Percentiles rank a stretch among this genome's conserved stretches.
phyloP scores from a whole-genome alignment of 23 red algal species.

The Gracilaria caudata region DNA sequence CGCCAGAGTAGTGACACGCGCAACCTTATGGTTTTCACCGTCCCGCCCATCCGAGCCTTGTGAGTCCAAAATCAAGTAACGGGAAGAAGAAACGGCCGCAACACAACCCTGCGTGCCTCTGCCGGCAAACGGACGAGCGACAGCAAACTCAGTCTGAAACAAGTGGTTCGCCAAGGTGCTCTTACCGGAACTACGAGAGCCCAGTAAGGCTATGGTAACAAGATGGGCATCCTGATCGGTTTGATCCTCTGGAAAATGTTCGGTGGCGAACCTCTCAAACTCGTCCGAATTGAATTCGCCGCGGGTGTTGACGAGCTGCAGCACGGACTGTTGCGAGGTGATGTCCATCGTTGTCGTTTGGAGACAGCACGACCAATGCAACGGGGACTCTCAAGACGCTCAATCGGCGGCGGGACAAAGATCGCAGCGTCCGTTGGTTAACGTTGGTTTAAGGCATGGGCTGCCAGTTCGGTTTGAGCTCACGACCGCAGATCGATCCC shows the following conservation, averaged over 20 bases:
- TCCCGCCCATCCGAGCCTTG: constrained; percentile 76
- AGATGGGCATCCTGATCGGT: constrained; percentile 54
- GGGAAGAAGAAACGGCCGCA: constrained; percentile 20
- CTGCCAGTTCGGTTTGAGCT: not conserved
- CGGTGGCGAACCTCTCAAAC: constrained; percentile 58
- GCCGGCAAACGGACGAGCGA: constrained; percentile 61
- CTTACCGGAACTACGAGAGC: constrained; percentile 60
- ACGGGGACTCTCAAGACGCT: too few relatives aligned
- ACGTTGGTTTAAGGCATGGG: too few relatives aligned
- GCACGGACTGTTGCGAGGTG: not conserved
- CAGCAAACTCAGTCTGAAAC: constrained; percentile 50
- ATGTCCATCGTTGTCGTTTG: not conserved
- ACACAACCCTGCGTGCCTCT: constrained; percentile 54
- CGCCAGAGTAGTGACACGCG: constrained; percentile 79
- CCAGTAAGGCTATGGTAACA: constrained; percentile 61
- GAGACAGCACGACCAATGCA: too few relatives aligned
- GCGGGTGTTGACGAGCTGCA: constrained; percentile 55
- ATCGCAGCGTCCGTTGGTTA: not conserved
- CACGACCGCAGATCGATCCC: not conserved
- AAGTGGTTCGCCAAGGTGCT: constrained; percentile 66
- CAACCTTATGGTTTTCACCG: constrained; percentile 59
- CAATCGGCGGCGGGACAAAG: too few relatives aligned
- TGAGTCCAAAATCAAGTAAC: constrained; percentile 47
- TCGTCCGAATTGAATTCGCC: constrained; percentile 42
- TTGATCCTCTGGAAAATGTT: constrained; percentile 38